A percentile compares a stretch with the other conserved stretches of the same genome.
These are phyloP conservation scores for Herpotrichia juniperi DNA, from an alignment of 2,329 filamentous ascomycete species.

Conservation along the genomic window DNA sequence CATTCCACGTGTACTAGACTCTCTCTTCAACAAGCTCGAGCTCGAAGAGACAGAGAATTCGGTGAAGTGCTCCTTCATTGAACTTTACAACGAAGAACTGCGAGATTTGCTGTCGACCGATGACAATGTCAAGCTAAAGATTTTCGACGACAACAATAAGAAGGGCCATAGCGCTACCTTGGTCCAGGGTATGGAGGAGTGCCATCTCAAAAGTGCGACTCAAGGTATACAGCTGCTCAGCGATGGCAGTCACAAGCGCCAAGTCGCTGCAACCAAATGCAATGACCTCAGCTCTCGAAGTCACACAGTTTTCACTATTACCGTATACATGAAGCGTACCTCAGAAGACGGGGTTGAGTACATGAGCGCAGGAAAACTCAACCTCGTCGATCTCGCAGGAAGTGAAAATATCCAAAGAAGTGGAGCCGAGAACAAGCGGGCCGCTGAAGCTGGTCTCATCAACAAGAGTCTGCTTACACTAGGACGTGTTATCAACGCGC, in stretches of 20 bases:
- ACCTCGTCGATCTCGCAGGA: conserved; percentile 93
- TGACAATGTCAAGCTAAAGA: conserved; percentile 86
- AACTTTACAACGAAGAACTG: conserved; percentile 97
- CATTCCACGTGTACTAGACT: conserved; percentile 87
- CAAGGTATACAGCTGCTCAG: conserved; percentile 90
- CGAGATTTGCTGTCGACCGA: conserved; percentile 85
- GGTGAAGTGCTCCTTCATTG: conserved; percentile 98
- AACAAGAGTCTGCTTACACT: conserved; percentile 97
- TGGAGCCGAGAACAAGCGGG: conserved; percentile 96
- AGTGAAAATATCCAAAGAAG: conserved; percentile 98
- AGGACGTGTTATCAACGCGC: conserved; percentile 94
- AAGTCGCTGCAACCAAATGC: conserved; percentile 99
- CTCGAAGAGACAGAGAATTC: conserved; percentile 78
- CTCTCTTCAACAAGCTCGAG: conserved; percentile 85
- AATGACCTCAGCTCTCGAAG: conserved; percentile 97
- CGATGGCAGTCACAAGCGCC: conserved; percentile 87
- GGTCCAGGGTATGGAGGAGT: conserved; percentile 98
- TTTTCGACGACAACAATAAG: conserved; percentile 83
- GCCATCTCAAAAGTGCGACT: conserved; percentile 82
- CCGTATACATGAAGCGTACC: conserved; percentile 83
- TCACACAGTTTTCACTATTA: conserved; percentile 97
- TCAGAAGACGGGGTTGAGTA: conserved; percentile 87
- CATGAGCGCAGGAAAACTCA: conserved; percentile 89
- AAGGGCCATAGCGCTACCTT: conserved; percentile 85
- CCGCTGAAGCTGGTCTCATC: conserved; percentile 92